A percentile compares a stretch with the other conserved stretches of the same genome.
Evolutionary conservation across 2,329 filamentous ascomycete genomes (phyloP).

Genomic region (Amylocarpus encephaloides): DNA sequence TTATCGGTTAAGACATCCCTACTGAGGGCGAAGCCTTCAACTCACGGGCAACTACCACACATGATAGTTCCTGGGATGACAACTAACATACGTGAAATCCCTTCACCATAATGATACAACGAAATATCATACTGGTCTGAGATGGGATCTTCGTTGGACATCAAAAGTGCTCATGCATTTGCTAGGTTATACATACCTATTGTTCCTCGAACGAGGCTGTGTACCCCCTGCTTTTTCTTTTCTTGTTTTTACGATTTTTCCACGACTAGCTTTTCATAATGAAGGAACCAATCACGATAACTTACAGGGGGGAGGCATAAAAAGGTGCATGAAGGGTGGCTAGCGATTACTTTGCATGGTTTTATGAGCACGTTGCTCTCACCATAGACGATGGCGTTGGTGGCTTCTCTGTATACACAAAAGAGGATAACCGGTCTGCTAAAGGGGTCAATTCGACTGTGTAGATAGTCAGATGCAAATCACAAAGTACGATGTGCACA

Average conservation of each 20-base stretch:
- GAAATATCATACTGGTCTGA: too few species aligned
- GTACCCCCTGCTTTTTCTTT: neutral
- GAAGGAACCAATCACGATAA: conserved; percentile 4
- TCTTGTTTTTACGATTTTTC: conserved; percentile 10
- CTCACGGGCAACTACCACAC: neutral
- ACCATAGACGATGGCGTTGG: conserved; percentile 6
- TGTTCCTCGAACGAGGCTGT: neutral
- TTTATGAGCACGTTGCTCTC: neutral
- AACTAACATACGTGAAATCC: neutral
- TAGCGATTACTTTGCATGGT: conserved; percentile 10
- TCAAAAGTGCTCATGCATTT: too few species aligned
- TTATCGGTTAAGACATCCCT: neutral
- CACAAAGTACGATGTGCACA: neutral
- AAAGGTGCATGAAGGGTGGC: conserved; percentile 10
- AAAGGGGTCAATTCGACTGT: neutral
- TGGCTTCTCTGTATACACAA: conserved; percentile 7
- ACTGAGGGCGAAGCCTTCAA: neutral
- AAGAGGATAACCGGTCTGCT: neutral
- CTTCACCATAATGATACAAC: too few species aligned
- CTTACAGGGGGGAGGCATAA: conserved; percentile 4
- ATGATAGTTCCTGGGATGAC: neutral
- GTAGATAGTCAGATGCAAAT: conserved; percentile 14
- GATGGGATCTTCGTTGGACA: too few species aligned
- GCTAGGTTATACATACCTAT: too few species aligned
- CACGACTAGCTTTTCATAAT: conserved; percentile 6